Conservation (phyloP, 306 rosid genomes). For the Carpinus fangiana region DNA sequence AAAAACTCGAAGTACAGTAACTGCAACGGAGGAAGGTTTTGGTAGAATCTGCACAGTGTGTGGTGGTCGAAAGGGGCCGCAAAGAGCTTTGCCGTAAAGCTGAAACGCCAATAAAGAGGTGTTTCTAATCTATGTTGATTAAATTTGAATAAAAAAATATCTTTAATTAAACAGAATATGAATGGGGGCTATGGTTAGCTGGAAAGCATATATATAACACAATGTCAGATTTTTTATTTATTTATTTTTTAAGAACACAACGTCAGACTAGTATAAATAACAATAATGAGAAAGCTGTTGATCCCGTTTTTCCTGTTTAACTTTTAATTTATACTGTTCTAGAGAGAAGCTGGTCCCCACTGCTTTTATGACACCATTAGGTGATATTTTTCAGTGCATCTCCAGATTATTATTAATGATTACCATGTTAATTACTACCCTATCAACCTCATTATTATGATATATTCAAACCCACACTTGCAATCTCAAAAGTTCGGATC, state of each 20-base stretch:
- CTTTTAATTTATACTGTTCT: not conserved
- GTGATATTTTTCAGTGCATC: slow-evolving; percentile 1
- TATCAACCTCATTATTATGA: not conserved
- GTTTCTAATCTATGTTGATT: no score
- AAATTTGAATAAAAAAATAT: no score
- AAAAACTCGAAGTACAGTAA: no score
- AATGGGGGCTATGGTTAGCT: no score
- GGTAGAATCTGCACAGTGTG: no score
- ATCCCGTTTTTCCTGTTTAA: not conserved
- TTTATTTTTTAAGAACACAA: not conserved
- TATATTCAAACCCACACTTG: not conserved
- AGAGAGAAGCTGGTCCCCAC: not conserved
- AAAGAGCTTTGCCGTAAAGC: no score
- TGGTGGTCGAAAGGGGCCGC: no score
- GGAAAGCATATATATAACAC: no score
- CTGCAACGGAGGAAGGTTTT: no score
- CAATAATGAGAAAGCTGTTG: not conserved
- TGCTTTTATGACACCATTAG: not conserved
- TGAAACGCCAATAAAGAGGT: no score
- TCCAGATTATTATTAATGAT: not conserved
- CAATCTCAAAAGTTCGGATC: not conserved
- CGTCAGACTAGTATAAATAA: not conserved
- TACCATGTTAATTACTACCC: not conserved
- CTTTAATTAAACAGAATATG: no score
- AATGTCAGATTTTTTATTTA: no score